Evolutionary conservation across 2,329 filamentous ascomycete genomes (phyloP).

Genomic region (Eutypella sp.): DNA sequence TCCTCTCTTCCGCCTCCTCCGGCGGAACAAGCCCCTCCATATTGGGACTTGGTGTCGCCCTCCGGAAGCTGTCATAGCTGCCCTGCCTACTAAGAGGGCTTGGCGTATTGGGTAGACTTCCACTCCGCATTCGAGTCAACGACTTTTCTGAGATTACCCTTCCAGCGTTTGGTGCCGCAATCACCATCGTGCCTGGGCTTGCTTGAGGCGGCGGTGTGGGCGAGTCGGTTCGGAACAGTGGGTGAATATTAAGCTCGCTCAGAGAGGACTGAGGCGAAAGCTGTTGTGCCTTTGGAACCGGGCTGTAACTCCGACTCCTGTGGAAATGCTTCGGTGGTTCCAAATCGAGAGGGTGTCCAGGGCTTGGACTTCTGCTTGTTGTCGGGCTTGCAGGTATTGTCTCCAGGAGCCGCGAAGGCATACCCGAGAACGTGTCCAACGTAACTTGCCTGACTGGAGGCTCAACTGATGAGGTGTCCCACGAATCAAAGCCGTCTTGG

Average conservation of each 20-base stretch:
- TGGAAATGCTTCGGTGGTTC: slow-evolving; percentile 41
- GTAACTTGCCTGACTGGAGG: slow-evolving; percentile 55
- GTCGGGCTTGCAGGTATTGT: slow-evolving; percentile 65
- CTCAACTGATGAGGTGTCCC: slow-evolving; percentile 68
- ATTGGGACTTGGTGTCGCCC: slow-evolving; percentile 18
- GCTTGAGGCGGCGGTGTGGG: slow-evolving; percentile 60
- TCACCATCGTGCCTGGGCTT: slow-evolving; percentile 66
- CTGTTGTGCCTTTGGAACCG: slow-evolving; percentile 31
- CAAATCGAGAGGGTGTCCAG: slow-evolving; percentile 54
- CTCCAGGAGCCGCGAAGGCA: slow-evolving; percentile 53
- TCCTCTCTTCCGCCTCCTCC: slow-evolving; percentile 32
- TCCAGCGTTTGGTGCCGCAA: slow-evolving; percentile 64
- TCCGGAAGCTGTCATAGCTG: slow-evolving; percentile 44
- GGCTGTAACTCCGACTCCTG: slow-evolving; percentile 50
- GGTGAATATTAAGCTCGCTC: slow-evolving; percentile 69
- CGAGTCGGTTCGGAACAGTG: slow-evolving; percentile 69
- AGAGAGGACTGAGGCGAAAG: slow-evolving; percentile 32
- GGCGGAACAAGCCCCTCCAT: slow-evolving; percentile 16
- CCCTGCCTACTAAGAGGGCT: slow-evolving; percentile 46
- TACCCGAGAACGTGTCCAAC: slow-evolving; percentile 42
- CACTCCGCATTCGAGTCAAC: slow-evolving; percentile 50
- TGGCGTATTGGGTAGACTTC: slow-evolving; percentile 43
- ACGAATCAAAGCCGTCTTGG: slow-evolving; percentile 67
- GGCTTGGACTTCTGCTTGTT: slow-evolving; percentile 60
- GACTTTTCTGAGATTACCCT: slow-evolving; percentile 56